Evolutionary conservation across 1,139 yeast species (phyloP), one percentile per base, ranked within the genome.

Genomic region (Magnusiomyces starmeri): DNA sequence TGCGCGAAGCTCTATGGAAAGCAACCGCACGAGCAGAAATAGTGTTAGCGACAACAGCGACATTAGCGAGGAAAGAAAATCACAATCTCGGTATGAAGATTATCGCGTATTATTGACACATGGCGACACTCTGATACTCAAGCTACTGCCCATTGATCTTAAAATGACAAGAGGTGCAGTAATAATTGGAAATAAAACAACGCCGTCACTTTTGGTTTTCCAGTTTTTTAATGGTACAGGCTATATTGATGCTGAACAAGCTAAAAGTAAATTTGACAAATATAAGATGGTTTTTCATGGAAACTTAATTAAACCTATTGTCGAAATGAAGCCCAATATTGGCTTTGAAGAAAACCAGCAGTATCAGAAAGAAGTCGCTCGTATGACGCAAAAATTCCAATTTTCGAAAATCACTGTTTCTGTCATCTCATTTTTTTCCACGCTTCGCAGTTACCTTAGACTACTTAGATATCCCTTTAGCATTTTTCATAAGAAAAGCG

Each of bases 171-270:
- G 79, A 53, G 90, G 92, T 1, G 85, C 95, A 0, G 55, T 87
- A 35, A 83, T 88, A 1, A 62, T 88, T 35, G 98, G 98, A 7
- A 90, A 89, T 66, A 73, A 77, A 52, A 75, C 79, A 12, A 88
- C 96, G 0, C 85, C 95, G 1, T 79, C 90, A 0, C 70, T 92
- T 12, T 58, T 85, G 46, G 81, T 88, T 2, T 71, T 77, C 4
- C 81, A 88, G 9, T 84, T 76, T 61, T 73, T 76, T 8, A 62
- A 73, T 2, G 82, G 82, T 1, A 70, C 68, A n/a, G 89, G 90
- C 0, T 59, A 74, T 0, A 56, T 84, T 1, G 96, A 90, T 64
- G 72, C 80, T 14, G 70, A 73, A 2, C 69, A 70, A 10, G 66
- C 94, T 0, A 72, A 73, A 1, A 74, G 75, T 47, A 57, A 65